Evolutionary conservation across 495 filamentous ascomycete genomes (phyloP).

Genomic region (Chaetomium cochliodes): DNA sequence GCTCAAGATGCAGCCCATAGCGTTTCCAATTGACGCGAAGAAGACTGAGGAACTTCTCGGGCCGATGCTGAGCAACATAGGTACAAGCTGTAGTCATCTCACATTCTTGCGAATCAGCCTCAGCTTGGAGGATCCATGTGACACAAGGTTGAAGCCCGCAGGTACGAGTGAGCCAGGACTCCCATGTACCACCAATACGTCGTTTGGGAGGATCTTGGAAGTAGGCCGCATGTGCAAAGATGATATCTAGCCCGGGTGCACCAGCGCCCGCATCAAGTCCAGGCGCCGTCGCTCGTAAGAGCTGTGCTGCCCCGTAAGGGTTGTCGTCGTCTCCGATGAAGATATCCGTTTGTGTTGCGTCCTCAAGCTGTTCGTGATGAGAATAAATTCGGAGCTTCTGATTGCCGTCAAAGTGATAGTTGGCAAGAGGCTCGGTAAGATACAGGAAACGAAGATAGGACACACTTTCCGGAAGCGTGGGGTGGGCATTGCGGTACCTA

Average conservation of each 20-base stretch:
- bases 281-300: not conserved
- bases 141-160: constrained; percentile 1
- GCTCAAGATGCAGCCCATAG: not conserved
- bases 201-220: not conserved
- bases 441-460: constrained; percentile 5
- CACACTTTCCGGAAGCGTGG: not conserved
- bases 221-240: not conserved
- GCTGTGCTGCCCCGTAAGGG: not conserved
- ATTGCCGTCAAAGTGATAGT: not conserved
- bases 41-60: not conserved
- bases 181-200: not conserved
- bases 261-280: not conserved
- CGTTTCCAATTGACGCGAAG: not conserved
- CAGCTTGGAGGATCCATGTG: not conserved
- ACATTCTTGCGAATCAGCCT: not conserved
- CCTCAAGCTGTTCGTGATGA: not conserved
- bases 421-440: not conserved
- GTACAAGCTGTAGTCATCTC: not conserved
- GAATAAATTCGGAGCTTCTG: not conserved
- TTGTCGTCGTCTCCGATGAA: not conserved
- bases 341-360: not conserved
- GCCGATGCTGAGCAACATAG: constrained; percentile 3
- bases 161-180: not conserved
- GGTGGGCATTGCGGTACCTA: not conserved
- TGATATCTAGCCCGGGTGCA: not conserved